Base-by-base conservation (phyloP, 2,329 filamentous ascomycete genomes). In the Claviceps sp. region DNA sequence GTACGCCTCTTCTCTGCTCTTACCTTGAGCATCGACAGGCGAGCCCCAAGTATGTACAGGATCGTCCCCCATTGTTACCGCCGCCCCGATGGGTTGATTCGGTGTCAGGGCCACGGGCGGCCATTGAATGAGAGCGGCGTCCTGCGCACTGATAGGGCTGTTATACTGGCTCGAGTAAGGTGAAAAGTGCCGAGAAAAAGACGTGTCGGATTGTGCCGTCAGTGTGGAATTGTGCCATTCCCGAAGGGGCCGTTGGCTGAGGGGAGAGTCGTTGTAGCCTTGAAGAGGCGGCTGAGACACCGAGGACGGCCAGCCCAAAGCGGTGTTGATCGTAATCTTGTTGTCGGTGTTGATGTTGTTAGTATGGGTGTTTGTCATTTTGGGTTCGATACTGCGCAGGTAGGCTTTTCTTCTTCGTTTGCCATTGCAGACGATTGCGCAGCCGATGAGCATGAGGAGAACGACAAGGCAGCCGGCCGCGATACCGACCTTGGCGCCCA, bases 121-220 rank as follows among this genome's bases (percentile, higher is more conserved):
- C 72, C 71, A 74, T 16, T 63, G 58, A 56, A 63, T 62, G 38
- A 58, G 56, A 0, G 61, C 58, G 2, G 58, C 61, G 39, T 73
- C 72, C 1, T 64, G 65, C 0, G 66, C 73, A 50, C 70, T 76
- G 54, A 78, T 69, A 0, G 80, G 80, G 58, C 77, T 81, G 62
- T 70, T 78, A 64, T 74, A 82, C 54, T 80, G 76, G 42, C 77
- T 80, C 19, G 70, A 72, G 60, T 82, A 83, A 0, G 80, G 80
- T 3, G 77, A 81, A 56, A 80, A 73, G 64, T 81, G 79, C 6
- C 69, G 71, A 1, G 69, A 65, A 56, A 68, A 71, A 7, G 42
- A 7, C 3, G 0, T 65, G 46, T 73, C 70, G 1, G 69, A 68
- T 44, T 61, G 62, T 2, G 67, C 68, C 46, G 72, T 76, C 52